Evolutionary conservation across 169 alveolate genomes (phyloP).

Genomic region (Neospora caninum): DNA sequence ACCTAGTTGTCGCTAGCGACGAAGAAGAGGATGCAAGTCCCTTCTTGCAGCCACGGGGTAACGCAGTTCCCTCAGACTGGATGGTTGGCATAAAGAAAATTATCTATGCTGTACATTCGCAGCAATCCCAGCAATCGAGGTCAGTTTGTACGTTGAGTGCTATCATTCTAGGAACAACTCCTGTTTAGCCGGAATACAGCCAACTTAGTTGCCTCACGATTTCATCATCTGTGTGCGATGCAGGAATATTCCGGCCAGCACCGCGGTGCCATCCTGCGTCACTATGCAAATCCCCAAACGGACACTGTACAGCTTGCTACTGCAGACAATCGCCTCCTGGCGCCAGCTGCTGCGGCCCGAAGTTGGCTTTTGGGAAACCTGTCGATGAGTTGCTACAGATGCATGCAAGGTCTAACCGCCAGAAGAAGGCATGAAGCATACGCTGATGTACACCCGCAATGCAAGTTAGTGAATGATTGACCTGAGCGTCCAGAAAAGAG

Average conservation of each 20-base stretch:
- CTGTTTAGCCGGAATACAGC: no score
- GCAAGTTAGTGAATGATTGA: no score
- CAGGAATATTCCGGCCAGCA: conserved; percentile 38
- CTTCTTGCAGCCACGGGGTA: no score
- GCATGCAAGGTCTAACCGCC: not conserved
- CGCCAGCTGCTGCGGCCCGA: conserved; percentile 4
- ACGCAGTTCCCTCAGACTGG: no score
- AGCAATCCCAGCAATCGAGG: no score
- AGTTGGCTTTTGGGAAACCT: conserved; percentile 25
- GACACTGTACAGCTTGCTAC: not conserved
- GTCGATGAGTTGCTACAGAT: not conserved
- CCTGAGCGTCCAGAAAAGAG: no score
- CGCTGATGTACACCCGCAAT: no score
- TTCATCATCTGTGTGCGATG: not conserved
- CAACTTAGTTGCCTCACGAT: no score
- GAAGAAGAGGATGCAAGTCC: not conserved
- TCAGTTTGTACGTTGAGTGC: no score
- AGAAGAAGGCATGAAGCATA: not conserved
- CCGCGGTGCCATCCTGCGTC: conserved; percentile 26
- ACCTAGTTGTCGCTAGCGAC: not conserved
- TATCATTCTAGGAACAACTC: no score
- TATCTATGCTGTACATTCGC: no score
- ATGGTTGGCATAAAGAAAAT: no score
- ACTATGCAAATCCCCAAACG: not conserved
- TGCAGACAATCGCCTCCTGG: not conserved